Evolutionary conservation across 2,329 filamentous ascomycete genomes (phyloP).

Genomic region (Penicillium janthinellum): DNA sequence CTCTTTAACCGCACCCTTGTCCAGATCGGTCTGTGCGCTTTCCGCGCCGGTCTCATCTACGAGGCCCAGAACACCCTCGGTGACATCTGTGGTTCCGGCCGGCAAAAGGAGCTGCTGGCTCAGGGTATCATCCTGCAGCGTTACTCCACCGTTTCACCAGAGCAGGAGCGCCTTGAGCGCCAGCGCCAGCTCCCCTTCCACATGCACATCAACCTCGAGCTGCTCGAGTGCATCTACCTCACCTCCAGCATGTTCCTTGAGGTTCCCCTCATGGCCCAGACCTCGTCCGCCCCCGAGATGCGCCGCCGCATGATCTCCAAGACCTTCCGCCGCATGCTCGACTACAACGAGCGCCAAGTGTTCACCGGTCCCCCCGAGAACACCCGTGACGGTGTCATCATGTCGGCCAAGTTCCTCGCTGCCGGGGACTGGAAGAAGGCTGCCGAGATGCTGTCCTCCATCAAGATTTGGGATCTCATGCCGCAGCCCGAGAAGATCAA

Average conservation of each 20-base stretch:
- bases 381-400: constrained; percentile 98
- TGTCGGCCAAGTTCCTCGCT: constrained; percentile 93
- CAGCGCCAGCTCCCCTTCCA: constrained; percentile 98
- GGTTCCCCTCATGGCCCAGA: constrained; percentile 94
- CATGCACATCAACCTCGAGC: constrained; percentile 99
- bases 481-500: constrained; percentile 91
- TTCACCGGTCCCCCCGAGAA: constrained; percentile 99
- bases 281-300: constrained; percentile 92
- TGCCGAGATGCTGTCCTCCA: constrained; percentile 88
- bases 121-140: constrained; percentile 98
- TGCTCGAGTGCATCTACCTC: constrained; percentile 96
- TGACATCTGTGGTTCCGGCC: constrained; percentile 95
- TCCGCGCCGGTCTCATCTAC: constrained; percentile 94
- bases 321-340: constrained; percentile 97
- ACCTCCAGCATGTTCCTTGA: constrained; percentile 99
- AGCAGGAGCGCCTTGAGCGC: constrained; percentile 96
- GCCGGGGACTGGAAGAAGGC: constrained; percentile 99
- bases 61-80: constrained; percentile 97
- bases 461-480: constrained; percentile 99
- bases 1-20: constrained; percentile 98
- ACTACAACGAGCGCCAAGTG: constrained; percentile 99
- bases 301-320: constrained; percentile 99
- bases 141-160: constrained; percentile 92
- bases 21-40: constrained; percentile 96
- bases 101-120: constrained; percentile 95